Percentiles rank a stretch among this genome's conserved stretches.
phyloP scores from a whole-genome alignment of 345 rosid genomes.

The Angophora floribunda region DNA sequence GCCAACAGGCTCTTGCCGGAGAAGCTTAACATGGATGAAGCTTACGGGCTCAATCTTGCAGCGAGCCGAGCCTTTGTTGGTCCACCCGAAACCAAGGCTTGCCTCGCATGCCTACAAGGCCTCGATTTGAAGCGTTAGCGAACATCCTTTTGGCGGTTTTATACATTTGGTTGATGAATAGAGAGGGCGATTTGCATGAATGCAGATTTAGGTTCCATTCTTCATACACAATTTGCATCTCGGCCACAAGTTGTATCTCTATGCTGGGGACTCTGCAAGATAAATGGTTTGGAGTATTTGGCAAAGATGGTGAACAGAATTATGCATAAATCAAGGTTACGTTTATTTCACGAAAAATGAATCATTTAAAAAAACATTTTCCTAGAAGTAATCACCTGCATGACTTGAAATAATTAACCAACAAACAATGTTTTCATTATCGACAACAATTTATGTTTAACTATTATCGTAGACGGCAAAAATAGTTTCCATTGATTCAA shows the following conservation, averaged over 20 bases:
- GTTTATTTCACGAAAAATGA: not conserved
- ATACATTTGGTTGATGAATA: not conserved
- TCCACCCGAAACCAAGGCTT: constrained; percentile 56
- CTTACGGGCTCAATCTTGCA: constrained; percentile 71
- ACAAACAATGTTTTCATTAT: not conserved
- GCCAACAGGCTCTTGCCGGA: constrained; percentile 32
- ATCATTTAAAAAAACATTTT: not conserved
- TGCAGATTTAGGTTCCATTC: not conserved
- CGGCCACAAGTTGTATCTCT: not conserved
- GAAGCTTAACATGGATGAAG: constrained; percentile 68
- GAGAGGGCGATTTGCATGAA: not conserved
- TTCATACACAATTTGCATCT: not conserved
- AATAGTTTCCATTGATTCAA: fast-evolving
- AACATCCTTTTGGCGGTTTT: not conserved
- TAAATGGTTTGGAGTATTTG: not conserved
- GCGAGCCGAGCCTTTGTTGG: constrained; percentile 48
- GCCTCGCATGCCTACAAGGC: constrained; percentile 10
- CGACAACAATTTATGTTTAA: not conserved
- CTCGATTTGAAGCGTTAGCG: not conserved
- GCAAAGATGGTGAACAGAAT: not conserved
- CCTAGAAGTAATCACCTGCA: not conserved
- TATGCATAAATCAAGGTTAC: not conserved
- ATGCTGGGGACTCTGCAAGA: not conserved
- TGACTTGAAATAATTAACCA: fast-evolving
- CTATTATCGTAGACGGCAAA: not conserved